Conservation (phyloP, 2,329 filamentous ascomycete genomes). For the Fusarium odoratissimum region DNA sequence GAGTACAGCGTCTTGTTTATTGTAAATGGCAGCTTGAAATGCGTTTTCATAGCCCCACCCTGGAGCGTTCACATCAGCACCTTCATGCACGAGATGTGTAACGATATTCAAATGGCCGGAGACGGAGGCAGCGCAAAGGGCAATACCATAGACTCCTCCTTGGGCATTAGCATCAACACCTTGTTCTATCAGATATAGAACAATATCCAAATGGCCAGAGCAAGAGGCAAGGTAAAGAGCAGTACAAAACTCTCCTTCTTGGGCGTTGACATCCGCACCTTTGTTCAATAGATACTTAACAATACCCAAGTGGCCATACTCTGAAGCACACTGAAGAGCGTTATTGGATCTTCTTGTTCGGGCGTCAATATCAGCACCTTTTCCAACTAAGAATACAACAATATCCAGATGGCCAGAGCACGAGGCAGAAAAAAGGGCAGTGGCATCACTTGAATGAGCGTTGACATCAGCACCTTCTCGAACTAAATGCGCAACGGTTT, state of each 20-base stretch:
- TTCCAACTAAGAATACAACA: too few relatives aligned
- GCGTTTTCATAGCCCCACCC: too few relatives aligned
- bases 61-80: background rate
- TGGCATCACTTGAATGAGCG: too few relatives aligned
- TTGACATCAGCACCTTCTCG: background rate
- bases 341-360: too few relatives aligned
- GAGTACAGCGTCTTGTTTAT: too few relatives aligned
- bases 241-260: too few relatives aligned
- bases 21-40: too few relatives aligned
- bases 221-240: too few relatives aligned
- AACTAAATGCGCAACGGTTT: rapidly evolving
- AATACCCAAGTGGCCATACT: background rate
- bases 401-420: background rate
- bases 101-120: background rate
- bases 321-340: too few relatives aligned
- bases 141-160: background rate
- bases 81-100: background rate
- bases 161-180: background rate
- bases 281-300: background rate
- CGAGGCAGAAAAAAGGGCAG: background rate
- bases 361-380: too few relatives aligned
- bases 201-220: rapidly evolving
- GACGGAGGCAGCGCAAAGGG: rapidly evolving
- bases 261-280: too few relatives aligned
- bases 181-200: background rate